These are phyloP conservation scores for Helianthus annuus DNA, from an alignment of 129 eudicot species.

Conservation along the genomic window HanXRQr2.0-SUNRISE NC_035438.2:43686001-43686500, in stretches of 20 bases:
- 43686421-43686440: constrained; percentile 22
- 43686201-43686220: too few species aligned
- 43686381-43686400: constrained; percentile 21
- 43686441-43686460: constrained; percentile 43
- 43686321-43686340: background rate
- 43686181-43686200: too few species aligned
- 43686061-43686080: background rate
- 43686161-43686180: too few species aligned
- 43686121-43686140: constrained; percentile 42
- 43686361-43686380: constrained; percentile 39
- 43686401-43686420: constrained; percentile 32
- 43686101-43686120: constrained; percentile 43
- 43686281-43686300: too few species aligned
- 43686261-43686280: too few species aligned
- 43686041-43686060: background rate
- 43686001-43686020: constrained; percentile 13
- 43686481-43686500: constrained; percentile 67
- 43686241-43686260: too few species aligned
- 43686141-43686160: too few species aligned
- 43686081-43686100: constrained; percentile 16
- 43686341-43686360: background rate
- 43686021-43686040: constrained; percentile 25
- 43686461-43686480: constrained; percentile 75
- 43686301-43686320: too few species aligned
- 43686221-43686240: too few species aligned